Evolutionary conservation across 371 early-diverging fungal genomes (phyloP), one percentile per base, ranked within the genome.

Genomic region (Zopfochytrium polystomum): DNA sequence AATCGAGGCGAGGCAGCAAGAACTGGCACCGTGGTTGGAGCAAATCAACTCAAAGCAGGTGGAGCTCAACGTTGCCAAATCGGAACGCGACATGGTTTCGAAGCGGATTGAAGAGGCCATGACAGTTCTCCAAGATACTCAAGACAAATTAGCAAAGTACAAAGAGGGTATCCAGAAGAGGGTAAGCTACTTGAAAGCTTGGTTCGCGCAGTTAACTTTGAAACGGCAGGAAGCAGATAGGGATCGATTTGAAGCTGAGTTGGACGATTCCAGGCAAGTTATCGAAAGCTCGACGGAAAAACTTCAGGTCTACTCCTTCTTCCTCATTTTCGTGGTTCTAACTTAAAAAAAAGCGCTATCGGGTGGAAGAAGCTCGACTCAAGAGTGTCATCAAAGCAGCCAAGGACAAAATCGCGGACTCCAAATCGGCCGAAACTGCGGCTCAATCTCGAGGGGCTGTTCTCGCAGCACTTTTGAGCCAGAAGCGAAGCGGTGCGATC

Each of bases 401-500:
- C 35, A 80, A 86, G 15, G 81, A 80, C 57, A 85, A 86, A 27
- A 82, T 83, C 0, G 84, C 87, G 27, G 90, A 89, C 59, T 85
- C 88, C 1, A 76, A 75, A 35, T 58, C 75, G 0, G 77, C 85
- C 0, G 71, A 89, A 55, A 84, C 87, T 53, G 76, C 83, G 22
- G 77, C 85, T 2, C 84, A 91, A 65, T 85, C 83, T 30, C 82
- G 91, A 42, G 85, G 90, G n/a, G 83, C 81, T 27, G 86, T 93
- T 2, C 70, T 91, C 13, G 77, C 78, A 23, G 85, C 80, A 29
- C 70, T 96, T 18, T 74, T 93, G 66, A 83, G 86, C 31, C 83
- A 92, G 79, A 84, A 85, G 48, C 86, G 91, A 59, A 69, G 81
- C 26, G 95, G 93, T 0, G 76, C 83, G 55, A 89, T 97, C 55